phyloP scores from a whole-genome alignment of 2,329 filamentous ascomycete species.

The Colletotrichum sp. region DNA sequence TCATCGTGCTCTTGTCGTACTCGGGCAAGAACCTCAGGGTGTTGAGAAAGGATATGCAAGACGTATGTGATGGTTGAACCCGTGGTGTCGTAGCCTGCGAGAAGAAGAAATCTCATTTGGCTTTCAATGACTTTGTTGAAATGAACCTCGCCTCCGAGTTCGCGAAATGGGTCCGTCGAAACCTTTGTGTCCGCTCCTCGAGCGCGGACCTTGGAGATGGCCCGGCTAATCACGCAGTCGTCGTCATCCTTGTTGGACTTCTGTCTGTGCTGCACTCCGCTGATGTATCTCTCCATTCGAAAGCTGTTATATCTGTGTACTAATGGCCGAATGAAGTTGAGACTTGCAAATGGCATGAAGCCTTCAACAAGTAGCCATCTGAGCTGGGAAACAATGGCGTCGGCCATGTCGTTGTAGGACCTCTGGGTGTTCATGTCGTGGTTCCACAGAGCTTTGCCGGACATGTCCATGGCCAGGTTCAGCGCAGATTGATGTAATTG shows the following conservation, averaged over 20 bases:
- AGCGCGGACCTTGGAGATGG: not conserved
- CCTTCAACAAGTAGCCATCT: not conserved
- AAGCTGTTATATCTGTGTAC: constrained; percentile 6
- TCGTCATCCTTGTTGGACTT: not conserved
- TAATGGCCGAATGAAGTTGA: not conserved
- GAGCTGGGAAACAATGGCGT: not conserved
- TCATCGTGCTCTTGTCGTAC: constrained; percentile 34
- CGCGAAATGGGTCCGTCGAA: not conserved
- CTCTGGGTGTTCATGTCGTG: constrained; percentile 2
- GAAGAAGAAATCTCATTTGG: constrained; percentile 34
- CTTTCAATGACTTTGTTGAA: not conserved
- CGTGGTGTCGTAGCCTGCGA: constrained; percentile 37
- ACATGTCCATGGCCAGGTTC: constrained; percentile 3
- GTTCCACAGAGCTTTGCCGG: constrained; percentile 1
- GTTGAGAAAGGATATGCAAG: constrained; percentile 23
- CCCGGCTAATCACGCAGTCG: not conserved
- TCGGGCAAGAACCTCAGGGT: constrained; percentile 23
- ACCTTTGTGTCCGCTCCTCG: not conserved
- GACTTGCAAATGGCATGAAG: not conserved
- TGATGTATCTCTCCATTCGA: constrained; percentile 1
- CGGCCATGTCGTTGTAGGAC: not conserved
- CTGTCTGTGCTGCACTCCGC: not conserved
- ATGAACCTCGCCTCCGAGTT: not conserved
- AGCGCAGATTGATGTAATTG: not conserved
- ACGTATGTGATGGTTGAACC: constrained; percentile 28